Base-by-base conservation (phyloP, 345 rosid species). In the Xanthoceras sorbifolium region DNA sequence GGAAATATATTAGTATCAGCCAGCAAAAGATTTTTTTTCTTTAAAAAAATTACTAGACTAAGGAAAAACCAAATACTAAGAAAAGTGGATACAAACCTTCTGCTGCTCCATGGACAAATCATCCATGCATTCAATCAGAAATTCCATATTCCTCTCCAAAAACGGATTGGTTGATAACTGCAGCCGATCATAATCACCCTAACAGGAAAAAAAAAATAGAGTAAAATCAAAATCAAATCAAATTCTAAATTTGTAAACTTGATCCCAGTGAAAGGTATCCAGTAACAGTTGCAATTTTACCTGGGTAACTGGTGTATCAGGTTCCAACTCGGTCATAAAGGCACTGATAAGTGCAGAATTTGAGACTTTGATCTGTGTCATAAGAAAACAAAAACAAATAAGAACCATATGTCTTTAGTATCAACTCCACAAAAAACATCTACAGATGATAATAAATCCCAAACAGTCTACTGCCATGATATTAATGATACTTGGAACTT, bases 261-360 rank as follows among this genome's bases (percentile, higher is more conserved):
- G 8, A 67, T 6, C 25, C 9, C 52, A 32, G n/a, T 3, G 34
- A 10, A 23, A 52, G 73, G 61, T 48, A 15, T 11, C 10, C 48
- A 32, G 28, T 73, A 42, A 73, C 18, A 60, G 0, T 15, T 22
- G 71, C 52, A 54, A 79, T 23, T 42, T 55, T 83, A 97, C 98
- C 96, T 91, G 99, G 22, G 92, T 84, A 64, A 91, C 96, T 60
- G 97, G 97, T 9, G 97, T 57, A 82, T 94, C 98, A 50, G 92
- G 86, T 88, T 97, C 98, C 74, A 94, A 85, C 73, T 88, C 98
- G 9, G 98, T 94, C 99, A 97, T 97, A 64, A 94, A 97, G 71
- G 99, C 98, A 80, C 95, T 91, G 79, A 97, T 87, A 76, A 97
- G 99, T 0, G 99, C 95, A 77, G 99, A 97, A 86, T 97, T 97